Evolutionary conservation across 2,329 filamentous ascomycete genomes (phyloP), one percentile per base, ranked within the genome.

Genomic region (Hortaea sp.): DNA sequence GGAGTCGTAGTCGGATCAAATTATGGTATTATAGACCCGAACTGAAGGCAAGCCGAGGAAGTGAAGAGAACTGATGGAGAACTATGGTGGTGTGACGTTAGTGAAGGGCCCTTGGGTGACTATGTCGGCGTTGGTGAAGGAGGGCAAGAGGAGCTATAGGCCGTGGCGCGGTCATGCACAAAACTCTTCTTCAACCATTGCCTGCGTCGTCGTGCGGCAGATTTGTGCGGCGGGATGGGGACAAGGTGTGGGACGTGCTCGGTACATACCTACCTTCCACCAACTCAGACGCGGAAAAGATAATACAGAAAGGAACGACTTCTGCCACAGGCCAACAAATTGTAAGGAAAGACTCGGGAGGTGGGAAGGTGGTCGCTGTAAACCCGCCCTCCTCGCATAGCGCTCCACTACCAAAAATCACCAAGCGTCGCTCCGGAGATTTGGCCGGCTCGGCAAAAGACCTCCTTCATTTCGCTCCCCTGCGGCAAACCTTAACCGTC

Each of bases 21-120:
- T 53, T 52, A 53, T 47, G 52, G 49, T 50, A 50, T 49, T 51
- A 51, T 51, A 47, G 50, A 52, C 52, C 47, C 47, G 48, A 40
- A 42, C 40, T 42, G 45, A 46, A 47, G 34, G 45, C 9, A n/a
- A n/a, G 20, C 20, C 20, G 20, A 20, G 20, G 20, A 20, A 20
- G 20, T 20, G 20, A 20, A 20, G 20, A 20, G 20, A 4, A 20
- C 20, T 20, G 20, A 20, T 20, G 20, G 20, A 20, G 20, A 20
- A 20, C 20, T 20, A 20, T 20, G 20, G 20, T 20, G 20, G 20
- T 4, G 20, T 20, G 20, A 20, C 20, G 20, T 20, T 20, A 20
- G 20, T 20, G 20, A 20, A 20, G 20, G 20, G 20, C 20, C 20
- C 20, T 20, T 20, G 20, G 20, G 20, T 20, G 20, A 20, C 20